Evolutionary conservation across 2,329 filamentous ascomycete genomes (phyloP).

Genomic region (Hirsutella minnesotensis): DNA sequence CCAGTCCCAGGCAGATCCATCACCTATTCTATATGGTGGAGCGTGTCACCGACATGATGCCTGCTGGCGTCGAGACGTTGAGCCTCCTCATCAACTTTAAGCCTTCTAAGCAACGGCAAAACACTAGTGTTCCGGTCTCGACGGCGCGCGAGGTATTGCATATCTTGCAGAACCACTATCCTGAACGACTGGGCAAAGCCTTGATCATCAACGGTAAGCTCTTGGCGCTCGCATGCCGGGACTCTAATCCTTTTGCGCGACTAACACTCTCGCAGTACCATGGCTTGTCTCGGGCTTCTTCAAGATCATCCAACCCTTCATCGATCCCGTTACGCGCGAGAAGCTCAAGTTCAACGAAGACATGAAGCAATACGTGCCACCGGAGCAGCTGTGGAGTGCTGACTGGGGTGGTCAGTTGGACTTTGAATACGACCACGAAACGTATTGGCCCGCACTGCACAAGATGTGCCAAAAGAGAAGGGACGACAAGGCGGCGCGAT

Average conservation of each 20-base stretch:
- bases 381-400: conserved; percentile 69
- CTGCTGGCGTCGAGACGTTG: conserved; percentile 73
- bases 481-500: conserved; percentile 52
- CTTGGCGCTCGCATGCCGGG: background rate
- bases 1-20: conserved; percentile 75
- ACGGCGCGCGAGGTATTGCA: conserved; percentile 75
- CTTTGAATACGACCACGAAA: conserved; percentile 81
- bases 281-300: conserved; percentile 92
- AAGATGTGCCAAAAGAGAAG: conserved; percentile 56
- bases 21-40: conserved; percentile 96
- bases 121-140: conserved; percentile 59
- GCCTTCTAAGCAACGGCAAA: conserved; percentile 60
- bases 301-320: conserved; percentile 90
- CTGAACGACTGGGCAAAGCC: conserved; percentile 78
- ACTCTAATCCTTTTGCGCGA: too few relatives aligned
- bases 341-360: conserved; percentile 98
- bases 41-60: conserved; percentile 76
- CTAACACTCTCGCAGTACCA: conserved; percentile 46
- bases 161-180: conserved; percentile 93
- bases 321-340: conserved; percentile 83
- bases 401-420: conserved; percentile 65
- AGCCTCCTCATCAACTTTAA: conserved; percentile 89
- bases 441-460: conserved; percentile 82
- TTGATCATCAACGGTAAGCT: conserved; percentile 74
- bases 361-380: conserved; percentile 68